Evolutionary conservation across 176 grass and related monocot genomes (phyloP), one percentile per base, ranked within the genome.

Genomic region (Pontederia crassipes): DNA sequence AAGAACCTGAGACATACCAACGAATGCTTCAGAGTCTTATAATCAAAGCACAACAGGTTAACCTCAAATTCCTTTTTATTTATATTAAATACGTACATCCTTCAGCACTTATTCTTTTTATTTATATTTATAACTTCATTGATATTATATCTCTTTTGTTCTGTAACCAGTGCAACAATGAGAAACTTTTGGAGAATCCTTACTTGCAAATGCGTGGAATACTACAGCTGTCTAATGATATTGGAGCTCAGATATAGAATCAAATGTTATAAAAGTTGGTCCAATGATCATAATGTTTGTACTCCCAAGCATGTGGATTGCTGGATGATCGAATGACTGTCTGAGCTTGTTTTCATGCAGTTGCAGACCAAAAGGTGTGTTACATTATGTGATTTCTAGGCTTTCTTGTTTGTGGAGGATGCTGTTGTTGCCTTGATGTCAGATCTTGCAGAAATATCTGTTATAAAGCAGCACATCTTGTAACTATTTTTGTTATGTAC

Each of bases 171-270:
- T 86, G 88, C 78, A 93, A 98, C 78, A 98, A 98, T 58, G 94
- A 93, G 74, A 98, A 98, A 76, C 88, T 98, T 74, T 69, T 98
- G 82, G 94, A 98, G 77, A 98, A 98, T 55, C 93, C 93, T 46
- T 98, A 98, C 77, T 85, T 98, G 75, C 94, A 98, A 78, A 98
- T 98, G 88, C 85, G 82, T 55, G 94, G 94, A 27, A 89, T 98
- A 80, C 71, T 92, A 66, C 94, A 83, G 67, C 76, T 98, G 17
- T 89, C 81, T 68, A 89, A 90, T 76, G 94, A 86, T 69, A 79
- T 89, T 69, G 88, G 94, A 70, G 81, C 77, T 45, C 79, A 89
- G 55, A 89, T 70, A 78, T 63, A 49, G 66, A 28, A 67, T n/a
- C 10, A 46, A 2, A 49, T 62, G 48, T 70, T 46, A 17, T 52